phyloP scores from a whole-genome alignment of 164 flowering plant genomes.

The Nymphaea thermarum region DNA sequence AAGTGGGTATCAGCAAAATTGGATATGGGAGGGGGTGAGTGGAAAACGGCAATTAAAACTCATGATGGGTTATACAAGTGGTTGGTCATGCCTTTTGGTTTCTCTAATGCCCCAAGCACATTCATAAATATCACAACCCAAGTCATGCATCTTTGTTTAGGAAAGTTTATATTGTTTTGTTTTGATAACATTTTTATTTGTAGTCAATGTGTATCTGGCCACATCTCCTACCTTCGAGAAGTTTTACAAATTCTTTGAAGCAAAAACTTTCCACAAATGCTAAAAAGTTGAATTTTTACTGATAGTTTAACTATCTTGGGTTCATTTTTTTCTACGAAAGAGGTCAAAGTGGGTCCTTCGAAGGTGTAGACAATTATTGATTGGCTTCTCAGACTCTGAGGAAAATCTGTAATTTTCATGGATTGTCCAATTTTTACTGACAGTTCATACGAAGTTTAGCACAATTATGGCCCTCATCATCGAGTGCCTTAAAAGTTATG shows the following conservation, averaged over 20 bases:
- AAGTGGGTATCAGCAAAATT: constrained; percentile 2
- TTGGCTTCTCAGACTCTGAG: neutral
- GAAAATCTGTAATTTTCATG: neutral
- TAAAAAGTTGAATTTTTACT: neutral
- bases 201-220: neutral
- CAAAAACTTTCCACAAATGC: neutral
- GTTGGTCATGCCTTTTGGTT: constrained; percentile 1
- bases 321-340: neutral
- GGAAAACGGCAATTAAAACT: constrained; percentile 3
- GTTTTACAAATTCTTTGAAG: neutral
- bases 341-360: neutral
- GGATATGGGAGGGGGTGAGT: neutral
- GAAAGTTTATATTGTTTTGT: neutral
- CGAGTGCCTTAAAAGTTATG: neutral
- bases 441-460: no score
- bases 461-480: no score
- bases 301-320: neutral
- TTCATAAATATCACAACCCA: neutral
- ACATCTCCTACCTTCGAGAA: neutral
- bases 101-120: constrained; percentile 3
- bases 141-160: neutral
- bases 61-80: neutral
- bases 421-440: neutral
- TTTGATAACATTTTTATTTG: neutral
- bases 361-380: neutral